Conservation (phyloP, 1,139 yeast genomes). For the Saccharomycopsis hybrid region DNA sequence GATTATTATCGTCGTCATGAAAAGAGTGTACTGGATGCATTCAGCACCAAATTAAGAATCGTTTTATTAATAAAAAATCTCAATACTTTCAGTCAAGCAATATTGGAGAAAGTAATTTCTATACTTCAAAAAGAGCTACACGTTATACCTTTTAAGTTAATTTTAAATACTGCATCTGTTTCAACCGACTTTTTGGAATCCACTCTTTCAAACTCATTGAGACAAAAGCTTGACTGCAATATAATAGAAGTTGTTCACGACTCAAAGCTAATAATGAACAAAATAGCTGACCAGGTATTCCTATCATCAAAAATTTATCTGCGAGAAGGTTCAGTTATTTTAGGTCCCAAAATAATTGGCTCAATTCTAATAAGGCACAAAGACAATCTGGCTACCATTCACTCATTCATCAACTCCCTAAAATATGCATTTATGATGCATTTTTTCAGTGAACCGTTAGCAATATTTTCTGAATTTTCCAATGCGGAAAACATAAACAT, state of each 20-base stretch:
- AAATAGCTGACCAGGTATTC: slow-evolving; percentile 21
- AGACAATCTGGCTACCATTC: slow-evolving; percentile 15
- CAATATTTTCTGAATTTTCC: slow-evolving; percentile 26
- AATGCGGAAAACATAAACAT: slow-evolving; percentile 24
- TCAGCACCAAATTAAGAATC: slow-evolving; percentile 22
- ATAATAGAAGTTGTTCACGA: slow-evolving; percentile 21
- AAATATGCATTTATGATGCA: slow-evolving; percentile 51
- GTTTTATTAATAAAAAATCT: slow-evolving; percentile 26
- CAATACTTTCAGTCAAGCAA: slow-evolving; percentile 25
- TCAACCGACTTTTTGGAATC: slow-evolving; percentile 19
- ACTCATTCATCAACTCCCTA: slow-evolving; percentile 37
- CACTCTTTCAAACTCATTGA: slow-evolving; percentile 22
- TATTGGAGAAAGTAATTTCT: slow-evolving; percentile 23
- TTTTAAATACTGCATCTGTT: slow-evolving; percentile 24
- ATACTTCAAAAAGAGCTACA: slow-evolving; percentile 22
- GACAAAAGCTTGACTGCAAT: slow-evolving; percentile 23
- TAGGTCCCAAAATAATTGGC: slow-evolving; percentile 7
- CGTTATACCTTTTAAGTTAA: slow-evolving; percentile 25
- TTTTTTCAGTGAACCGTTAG: slow-evolving; percentile 49
- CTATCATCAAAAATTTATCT: slow-evolving; percentile 15
- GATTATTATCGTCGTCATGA: slow-evolving; percentile 9
- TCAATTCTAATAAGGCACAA: not conserved
- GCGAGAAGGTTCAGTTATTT: not conserved
- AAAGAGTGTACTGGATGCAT: slow-evolving; percentile 1
- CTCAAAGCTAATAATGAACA: slow-evolving; percentile 22